Evolutionary conservation across 306 rosid species (phyloP), one percentile per base, ranked within the genome.

Genomic region (Medicago arabica): DNA sequence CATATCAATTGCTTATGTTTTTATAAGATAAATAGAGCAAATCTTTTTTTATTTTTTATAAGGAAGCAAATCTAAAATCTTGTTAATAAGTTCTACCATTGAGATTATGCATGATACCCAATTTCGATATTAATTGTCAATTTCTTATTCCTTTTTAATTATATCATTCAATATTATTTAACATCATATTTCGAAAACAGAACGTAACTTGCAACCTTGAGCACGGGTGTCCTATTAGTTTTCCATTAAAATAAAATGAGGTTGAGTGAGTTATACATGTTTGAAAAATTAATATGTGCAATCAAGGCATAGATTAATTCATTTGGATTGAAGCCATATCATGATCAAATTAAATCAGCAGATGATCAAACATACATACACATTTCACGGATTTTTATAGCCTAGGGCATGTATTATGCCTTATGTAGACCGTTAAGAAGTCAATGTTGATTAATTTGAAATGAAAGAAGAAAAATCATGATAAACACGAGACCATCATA

Each of bases 381-480:
- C 10, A 50, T 50, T n/a, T 58, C 38, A 58, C 64, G 64, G 64
- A 58, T 8, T 58, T 19, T 61, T 61, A 31, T 61, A 61, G 67
- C 67, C 43, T 61, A 31, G 31, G 67, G 67, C 7, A 34, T 36
- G 18, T 54, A 8, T 8, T 8, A 54, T 54, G 11, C 7, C 28
- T 13, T 28, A 14, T 28, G 7, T 61, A 61, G 67, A 61, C 43
- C 67, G 3, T 61, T 4, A 8, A 61, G 6, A 61, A 61, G 67
- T 61, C 67, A 7, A 61, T 28, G 5, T 28, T 60, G 41, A 28
- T 28, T 31, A 31, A 61, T 28, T 61, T 28, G 31, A 12, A 61
- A 14, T 55, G 61, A 18, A 55, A 19, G 65, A 10, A 36, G 10
- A 60, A 34, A 34, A 58, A 69, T 4, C n/a, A 58, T 2, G 28